phyloP scores from a whole-genome alignment of 768 basidiomycete genomes.

The Cantharellus cinnabarinus region DNA sequence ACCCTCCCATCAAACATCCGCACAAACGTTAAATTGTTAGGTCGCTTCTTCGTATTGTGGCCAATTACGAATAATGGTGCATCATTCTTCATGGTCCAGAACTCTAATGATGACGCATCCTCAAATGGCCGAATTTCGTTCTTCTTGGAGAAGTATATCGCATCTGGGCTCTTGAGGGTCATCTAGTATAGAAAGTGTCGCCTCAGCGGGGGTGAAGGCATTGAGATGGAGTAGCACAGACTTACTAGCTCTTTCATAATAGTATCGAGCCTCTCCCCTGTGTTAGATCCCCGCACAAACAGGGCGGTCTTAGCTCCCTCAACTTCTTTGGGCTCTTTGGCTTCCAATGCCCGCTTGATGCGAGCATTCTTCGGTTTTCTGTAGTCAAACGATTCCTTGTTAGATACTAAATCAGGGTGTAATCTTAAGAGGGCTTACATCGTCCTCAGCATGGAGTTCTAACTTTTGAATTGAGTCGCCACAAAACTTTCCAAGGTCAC shows the following conservation, averaged over 20 bases:
- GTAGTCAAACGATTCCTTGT: not conserved
- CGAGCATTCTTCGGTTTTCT: slow-evolving; percentile 94
- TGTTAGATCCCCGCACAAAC: slow-evolving; percentile 76
- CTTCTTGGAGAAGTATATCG: slow-evolving; percentile 86
- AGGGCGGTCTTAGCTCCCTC: slow-evolving; percentile 75
- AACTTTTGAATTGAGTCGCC: not conserved
- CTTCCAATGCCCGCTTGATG: slow-evolving; percentile 73
- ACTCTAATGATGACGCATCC: slow-evolving; percentile 59
- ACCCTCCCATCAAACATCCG: slow-evolving; percentile 72
- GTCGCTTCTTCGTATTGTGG: slow-evolving; percentile 85
- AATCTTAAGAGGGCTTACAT: slow-evolving; percentile 11
- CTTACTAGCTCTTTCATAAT: slow-evolving; percentile 82
- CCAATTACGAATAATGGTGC: slow-evolving; percentile 80
- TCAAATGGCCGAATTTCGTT: slow-evolving; percentile 86
- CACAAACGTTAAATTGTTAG: slow-evolving; percentile 66
- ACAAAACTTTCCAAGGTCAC: too few species aligned
- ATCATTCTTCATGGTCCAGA: slow-evolving; percentile 89
- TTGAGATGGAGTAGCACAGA: slow-evolving; percentile 5
- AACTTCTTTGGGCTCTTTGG: slow-evolving; percentile 72
- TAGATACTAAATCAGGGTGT: too few species aligned
- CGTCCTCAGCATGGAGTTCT: slow-evolving; percentile 19
- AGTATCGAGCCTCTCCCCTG: slow-evolving; percentile 55
- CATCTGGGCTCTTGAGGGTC: slow-evolving; percentile 79
- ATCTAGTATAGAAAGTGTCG: slow-evolving; percentile 30
- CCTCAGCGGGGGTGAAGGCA: not conserved